phyloP scores from a whole-genome alignment of 2,329 filamentous ascomycete species.

The Penicillium corylophilum region DNA sequence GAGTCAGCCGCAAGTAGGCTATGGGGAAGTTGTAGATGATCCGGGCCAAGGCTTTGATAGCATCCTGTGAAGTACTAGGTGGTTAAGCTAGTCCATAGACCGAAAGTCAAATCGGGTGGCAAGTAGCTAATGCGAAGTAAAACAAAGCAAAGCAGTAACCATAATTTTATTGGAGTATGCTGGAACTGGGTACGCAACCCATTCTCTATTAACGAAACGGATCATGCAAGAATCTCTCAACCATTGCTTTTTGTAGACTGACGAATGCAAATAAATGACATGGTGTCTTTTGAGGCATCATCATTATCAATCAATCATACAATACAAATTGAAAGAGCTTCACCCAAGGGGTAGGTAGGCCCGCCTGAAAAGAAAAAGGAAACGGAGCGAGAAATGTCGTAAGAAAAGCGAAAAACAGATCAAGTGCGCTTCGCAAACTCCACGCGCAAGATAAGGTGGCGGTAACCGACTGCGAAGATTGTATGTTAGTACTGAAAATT shows the following conservation, averaged over 20 bases:
- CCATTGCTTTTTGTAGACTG: constrained; percentile 31
- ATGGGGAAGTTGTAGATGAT: neutral
- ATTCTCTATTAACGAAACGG: neutral
- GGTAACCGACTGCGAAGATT: constrained; percentile 47
- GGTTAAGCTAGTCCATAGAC: neutral
- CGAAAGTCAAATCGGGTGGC: neutral
- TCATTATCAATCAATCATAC: constrained; percentile 42
- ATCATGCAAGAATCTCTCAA: constrained; percentile 23
- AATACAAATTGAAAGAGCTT: constrained; percentile 36
- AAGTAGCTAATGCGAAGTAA: neutral
- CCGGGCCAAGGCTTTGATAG: neutral
- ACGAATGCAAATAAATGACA: constrained; percentile 34
- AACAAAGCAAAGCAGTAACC: neutral
- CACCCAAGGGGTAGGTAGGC: constrained; percentile 25
- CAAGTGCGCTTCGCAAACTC: constrained; percentile 53
- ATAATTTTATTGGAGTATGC: neutral
- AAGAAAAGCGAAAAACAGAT: constrained; percentile 27
- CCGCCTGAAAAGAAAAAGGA: constrained; percentile 31
- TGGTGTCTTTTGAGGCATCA: constrained; percentile 34
- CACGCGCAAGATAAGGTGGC: constrained; percentile 53
- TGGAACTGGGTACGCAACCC: neutral
- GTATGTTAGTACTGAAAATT: constrained; percentile 22
- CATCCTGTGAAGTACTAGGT: neutral
- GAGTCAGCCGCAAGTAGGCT: neutral
- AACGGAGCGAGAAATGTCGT: constrained; percentile 30